phyloP scores from a whole-genome alignment of 306 rosid species.

The Castanea crenata region DNA sequence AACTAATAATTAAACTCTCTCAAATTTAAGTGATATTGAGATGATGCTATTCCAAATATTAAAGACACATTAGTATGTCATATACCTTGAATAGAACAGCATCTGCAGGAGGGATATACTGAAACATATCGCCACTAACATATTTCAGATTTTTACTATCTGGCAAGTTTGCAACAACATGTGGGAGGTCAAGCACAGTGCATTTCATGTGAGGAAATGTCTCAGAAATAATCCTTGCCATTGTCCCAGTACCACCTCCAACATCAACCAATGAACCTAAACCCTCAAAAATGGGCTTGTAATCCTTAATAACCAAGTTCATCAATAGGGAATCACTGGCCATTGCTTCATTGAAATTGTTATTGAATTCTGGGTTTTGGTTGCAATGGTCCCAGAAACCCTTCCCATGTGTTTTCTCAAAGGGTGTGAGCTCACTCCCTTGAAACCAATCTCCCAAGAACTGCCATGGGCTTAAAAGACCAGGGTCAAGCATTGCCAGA shows the following conservation, averaged over 20 bases:
- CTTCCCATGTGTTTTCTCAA: constrained; percentile 36
- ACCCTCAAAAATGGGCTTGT: constrained; percentile 41
- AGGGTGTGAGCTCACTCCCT: constrained; percentile 10
- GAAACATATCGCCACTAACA: constrained; percentile 54
- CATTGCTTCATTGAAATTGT: constrained; percentile 39
- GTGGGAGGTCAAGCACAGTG: constrained; percentile 45
- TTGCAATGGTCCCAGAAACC: constrained; percentile 30
- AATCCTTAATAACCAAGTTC: constrained; percentile 32
- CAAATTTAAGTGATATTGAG: too few relatives aligned
- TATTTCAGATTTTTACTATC: constrained; percentile 39
- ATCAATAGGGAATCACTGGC: constrained; percentile 42
- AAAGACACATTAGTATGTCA: too few relatives aligned
- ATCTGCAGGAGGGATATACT: constrained; percentile 40
- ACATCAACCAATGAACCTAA: constrained; percentile 35
- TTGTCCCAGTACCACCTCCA: constrained; percentile 34
- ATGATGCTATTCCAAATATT: too few relatives aligned
- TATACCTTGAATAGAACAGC: constrained; percentile 44
- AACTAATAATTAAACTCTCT: too few relatives aligned
- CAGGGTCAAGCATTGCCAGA: constrained; percentile 15
- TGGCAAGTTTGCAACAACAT: constrained; percentile 35
- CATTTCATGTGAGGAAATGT: constrained; percentile 49
- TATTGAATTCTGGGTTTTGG: neutral
- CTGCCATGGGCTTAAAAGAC: constrained; percentile 19
- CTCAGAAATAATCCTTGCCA: constrained; percentile 25
- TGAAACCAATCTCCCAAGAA: constrained; percentile 36